A percentile compares a stretch with the other conserved stretches of the same genome.
These are phyloP conservation scores for Fusarium haematococcum DNA, from an alignment of 2,329 filamentous ascomycete genomes.

Conservation along the genomic window DNA sequence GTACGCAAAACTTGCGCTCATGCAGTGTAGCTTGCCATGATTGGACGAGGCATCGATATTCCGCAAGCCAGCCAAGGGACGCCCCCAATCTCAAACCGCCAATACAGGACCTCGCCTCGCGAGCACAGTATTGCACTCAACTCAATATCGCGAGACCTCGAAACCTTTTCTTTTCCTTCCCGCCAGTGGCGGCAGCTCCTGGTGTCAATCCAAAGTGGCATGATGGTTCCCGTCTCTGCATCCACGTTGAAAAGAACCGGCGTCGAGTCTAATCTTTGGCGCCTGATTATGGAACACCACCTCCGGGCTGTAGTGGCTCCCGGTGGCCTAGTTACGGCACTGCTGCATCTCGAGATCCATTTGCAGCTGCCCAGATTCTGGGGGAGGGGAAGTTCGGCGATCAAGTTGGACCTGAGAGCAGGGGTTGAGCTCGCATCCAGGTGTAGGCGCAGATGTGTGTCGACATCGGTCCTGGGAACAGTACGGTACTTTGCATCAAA, in stretches of 20 bases:
- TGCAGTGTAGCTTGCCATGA: background rate
- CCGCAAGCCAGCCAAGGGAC: background rate
- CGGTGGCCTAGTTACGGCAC: slow-evolving; percentile 16
- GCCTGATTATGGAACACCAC: slow-evolving; percentile 26
- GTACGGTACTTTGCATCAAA: slow-evolving; percentile 5
- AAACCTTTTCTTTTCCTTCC: background rate
- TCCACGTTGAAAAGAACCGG: background rate
- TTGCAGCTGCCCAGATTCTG: slow-evolving; percentile 21
- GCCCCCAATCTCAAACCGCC: background rate
- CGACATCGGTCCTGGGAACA: background rate
- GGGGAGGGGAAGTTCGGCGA: slow-evolving; percentile 30
- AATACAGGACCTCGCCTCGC: slow-evolving; percentile 7
- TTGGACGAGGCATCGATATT: background rate
- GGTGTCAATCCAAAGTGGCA: slow-evolving; percentile 13
- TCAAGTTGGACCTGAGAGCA: slow-evolving; percentile 12
- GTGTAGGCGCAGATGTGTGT: background rate
- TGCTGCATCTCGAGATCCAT: slow-evolving; percentile 39
- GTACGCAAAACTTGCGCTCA: background rate
- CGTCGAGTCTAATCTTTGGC: slow-evolving; percentile 1
- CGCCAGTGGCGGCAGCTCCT: slow-evolving; percentile 10
- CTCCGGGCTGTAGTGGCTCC: slow-evolving; percentile 23
- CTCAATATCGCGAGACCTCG: background rate
- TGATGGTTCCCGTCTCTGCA: background rate
- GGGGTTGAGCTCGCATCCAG: slow-evolving; percentile 6
- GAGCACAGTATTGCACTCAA: background rate